Percentiles rank a stretch among this genome's conserved stretches.
Conservation (phyloP, 345 rosid genomes). For the Adansonia digitata region DNA sequence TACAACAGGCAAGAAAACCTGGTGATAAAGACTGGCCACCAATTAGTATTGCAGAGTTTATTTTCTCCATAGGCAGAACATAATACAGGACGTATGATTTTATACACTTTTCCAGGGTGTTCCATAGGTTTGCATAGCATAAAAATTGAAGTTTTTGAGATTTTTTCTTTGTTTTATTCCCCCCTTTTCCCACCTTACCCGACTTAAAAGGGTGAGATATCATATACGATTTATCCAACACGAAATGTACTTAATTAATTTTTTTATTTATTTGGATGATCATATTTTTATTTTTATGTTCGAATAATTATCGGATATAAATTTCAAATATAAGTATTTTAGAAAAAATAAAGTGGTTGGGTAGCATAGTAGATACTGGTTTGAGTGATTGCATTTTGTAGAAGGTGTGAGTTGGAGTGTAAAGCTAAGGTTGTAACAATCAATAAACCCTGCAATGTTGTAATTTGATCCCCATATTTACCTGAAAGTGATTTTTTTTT, state of each 20-base stretch:
- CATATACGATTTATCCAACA: too few relatives aligned
- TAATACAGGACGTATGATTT: background rate
- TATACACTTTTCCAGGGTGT: too few relatives aligned
- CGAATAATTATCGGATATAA: too few relatives aligned
- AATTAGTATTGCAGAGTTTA: background rate
- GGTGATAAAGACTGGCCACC: background rate
- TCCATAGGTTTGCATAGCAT: background rate
- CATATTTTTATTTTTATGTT: too few relatives aligned
- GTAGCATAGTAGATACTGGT: background rate
- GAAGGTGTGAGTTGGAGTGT: background rate
- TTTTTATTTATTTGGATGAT: too few relatives aligned
- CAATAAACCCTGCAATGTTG: background rate
- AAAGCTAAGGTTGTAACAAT: background rate
- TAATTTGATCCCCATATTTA: background rate
- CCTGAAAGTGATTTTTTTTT: background rate
- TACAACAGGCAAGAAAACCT: background rate
- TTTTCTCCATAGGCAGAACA: background rate
- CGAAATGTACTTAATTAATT: too few relatives aligned
- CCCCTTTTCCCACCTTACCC: too few relatives aligned
- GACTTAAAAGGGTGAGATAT: too few relatives aligned
- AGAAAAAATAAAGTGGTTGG: background rate
- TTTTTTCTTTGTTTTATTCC: background rate
- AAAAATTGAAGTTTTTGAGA: background rate
- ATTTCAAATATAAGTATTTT: too few relatives aligned
- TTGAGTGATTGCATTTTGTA: background rate